Evolutionary conservation across 805 yeast species (phyloP).

Genomic region (Saturnispora hagleri): DNA sequence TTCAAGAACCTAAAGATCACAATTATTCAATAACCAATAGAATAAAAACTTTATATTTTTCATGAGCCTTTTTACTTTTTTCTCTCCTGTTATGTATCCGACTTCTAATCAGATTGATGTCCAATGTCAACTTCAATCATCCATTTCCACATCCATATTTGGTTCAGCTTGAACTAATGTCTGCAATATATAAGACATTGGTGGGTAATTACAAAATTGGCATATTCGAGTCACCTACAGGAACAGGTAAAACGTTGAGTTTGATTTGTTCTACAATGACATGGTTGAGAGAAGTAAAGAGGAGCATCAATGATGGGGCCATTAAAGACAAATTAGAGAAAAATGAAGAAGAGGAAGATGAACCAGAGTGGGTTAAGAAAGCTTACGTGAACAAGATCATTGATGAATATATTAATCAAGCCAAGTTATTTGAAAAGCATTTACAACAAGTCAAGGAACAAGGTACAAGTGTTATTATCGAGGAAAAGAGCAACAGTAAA

Average conservation of each 20-base stretch:
- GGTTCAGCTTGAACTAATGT: slow-evolving; percentile 73
- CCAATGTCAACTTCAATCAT: slow-evolving; percentile 40
- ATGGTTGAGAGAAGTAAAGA: slow-evolving; percentile 43
- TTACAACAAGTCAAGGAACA: slow-evolving; percentile 29
- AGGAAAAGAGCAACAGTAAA: slow-evolving; percentile 17
- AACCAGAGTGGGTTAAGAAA: slow-evolving; percentile 33
- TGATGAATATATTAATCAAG: slow-evolving; percentile 21
- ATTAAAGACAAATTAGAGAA: slow-evolving; percentile 15
- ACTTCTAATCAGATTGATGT: not conserved
- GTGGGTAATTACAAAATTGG: slow-evolving; percentile 52
- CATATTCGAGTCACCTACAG: slow-evolving; percentile 88
- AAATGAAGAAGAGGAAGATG: slow-evolving; percentile 30
- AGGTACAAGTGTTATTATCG: slow-evolving; percentile 17
- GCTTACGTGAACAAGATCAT: slow-evolving; percentile 28
- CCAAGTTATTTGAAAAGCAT: slow-evolving; percentile 34
- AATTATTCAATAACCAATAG: not conserved
- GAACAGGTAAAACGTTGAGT: slow-evolving; percentile 87
- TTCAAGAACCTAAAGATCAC: too few species aligned
- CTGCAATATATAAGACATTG: slow-evolving; percentile 56
- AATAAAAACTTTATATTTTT: not conserved
- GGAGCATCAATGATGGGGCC: slow-evolving; percentile 8
- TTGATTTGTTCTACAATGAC: slow-evolving; percentile 77
- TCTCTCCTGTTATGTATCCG: not conserved
- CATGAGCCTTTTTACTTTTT: not conserved
- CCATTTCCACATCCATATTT: slow-evolving; percentile 69